Evolutionary conservation across 805 yeast genomes (phyloP).

Genomic region (Diddensiella santjacobensis): DNA sequence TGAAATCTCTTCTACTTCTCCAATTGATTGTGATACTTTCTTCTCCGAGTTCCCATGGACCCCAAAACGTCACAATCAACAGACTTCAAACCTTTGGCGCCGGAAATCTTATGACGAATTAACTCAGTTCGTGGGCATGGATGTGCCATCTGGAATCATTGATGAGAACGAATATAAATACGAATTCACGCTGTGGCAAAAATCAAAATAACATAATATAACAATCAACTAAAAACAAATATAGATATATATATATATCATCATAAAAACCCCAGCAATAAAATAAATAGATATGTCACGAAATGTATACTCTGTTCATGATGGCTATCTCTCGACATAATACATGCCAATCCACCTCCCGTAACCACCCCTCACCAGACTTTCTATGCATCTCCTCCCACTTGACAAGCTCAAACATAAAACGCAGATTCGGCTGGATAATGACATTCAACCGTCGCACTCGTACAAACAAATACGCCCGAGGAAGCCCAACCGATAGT

Average conservation of each 20-base stretch:
- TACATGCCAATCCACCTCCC: constrained; percentile 86
- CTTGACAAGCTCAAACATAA: constrained; percentile 84
- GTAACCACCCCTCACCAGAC: constrained; percentile 30
- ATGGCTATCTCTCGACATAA: constrained; percentile 78
- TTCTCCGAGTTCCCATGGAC: constrained; percentile 36
- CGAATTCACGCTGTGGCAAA: constrained; percentile 56
- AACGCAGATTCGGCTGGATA: constrained; percentile 87
- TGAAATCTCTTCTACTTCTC: constrained; percentile 46
- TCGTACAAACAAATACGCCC: constrained; percentile 84
- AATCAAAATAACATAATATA: constrained; percentile 2
- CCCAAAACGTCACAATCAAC: not conserved
- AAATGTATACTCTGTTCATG: constrained; percentile 65
- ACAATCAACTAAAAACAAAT: constrained; percentile 6
- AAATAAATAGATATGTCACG: constrained; percentile 21
- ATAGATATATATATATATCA: constrained; percentile 10
- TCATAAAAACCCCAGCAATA: constrained; percentile 2
- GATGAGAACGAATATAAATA: constrained; percentile 52
- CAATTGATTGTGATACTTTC: constrained; percentile 67
- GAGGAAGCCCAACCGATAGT: constrained; percentile 58
- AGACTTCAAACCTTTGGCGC: constrained; percentile 22
- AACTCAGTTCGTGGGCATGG: constrained; percentile 36
- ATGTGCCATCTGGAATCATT: constrained; percentile 29
- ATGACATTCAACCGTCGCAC: constrained; percentile 86
- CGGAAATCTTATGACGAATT: constrained; percentile 38
- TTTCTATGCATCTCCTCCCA: constrained; percentile 47